Conservation (phyloP, 352 stramenopile species). For the Plasmopara halstedii region DNA sequence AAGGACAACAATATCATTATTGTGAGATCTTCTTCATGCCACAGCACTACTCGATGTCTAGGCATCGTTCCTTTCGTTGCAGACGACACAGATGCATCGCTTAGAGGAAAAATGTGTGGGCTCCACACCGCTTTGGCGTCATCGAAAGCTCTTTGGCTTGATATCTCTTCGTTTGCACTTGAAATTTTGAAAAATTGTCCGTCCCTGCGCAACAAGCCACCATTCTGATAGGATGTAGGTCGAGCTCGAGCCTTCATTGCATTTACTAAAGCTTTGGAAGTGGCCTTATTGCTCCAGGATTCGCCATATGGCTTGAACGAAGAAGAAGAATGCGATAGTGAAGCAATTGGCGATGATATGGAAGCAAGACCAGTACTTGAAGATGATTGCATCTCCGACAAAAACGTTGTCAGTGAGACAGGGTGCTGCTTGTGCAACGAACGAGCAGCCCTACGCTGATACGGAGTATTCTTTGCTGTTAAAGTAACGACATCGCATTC, state of each 20-base stretch:
- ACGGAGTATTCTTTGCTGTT: slow-evolving; percentile 11
- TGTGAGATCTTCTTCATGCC: slow-evolving; percentile 47
- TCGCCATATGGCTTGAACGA: slow-evolving; percentile 4
- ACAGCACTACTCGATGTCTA: slow-evolving; percentile 28
- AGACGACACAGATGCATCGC: background rate
- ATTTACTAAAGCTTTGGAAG: slow-evolving; percentile 4
- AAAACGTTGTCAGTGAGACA: slow-evolving; percentile 29
- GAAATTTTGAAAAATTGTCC: slow-evolving; percentile 39
- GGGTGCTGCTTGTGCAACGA: slow-evolving; percentile 50
- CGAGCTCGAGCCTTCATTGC: slow-evolving; percentile 27
- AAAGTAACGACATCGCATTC: slow-evolving; percentile 38
- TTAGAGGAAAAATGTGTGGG: slow-evolving; percentile 26
- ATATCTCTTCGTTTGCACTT: slow-evolving; percentile 4
- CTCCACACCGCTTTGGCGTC: slow-evolving; percentile 37
- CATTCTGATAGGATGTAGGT: slow-evolving; percentile 44
- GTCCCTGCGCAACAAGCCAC: slow-evolving; percentile 37
- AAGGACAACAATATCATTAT: slow-evolving; percentile 30
- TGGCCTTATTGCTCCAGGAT: slow-evolving; percentile 4
- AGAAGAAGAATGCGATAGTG: slow-evolving; percentile 14
- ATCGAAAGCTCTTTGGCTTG: slow-evolving; percentile 1
- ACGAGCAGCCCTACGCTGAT: slow-evolving; percentile 23
- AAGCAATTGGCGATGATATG: slow-evolving; percentile 10
- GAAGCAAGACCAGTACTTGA: slow-evolving; percentile 5
- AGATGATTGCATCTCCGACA: slow-evolving; percentile 16
- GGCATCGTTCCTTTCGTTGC: background rate